Evolutionary conservation across 441 rosid species (phyloP).

Genomic region (Pelargonium myrrhifolium): DNA sequence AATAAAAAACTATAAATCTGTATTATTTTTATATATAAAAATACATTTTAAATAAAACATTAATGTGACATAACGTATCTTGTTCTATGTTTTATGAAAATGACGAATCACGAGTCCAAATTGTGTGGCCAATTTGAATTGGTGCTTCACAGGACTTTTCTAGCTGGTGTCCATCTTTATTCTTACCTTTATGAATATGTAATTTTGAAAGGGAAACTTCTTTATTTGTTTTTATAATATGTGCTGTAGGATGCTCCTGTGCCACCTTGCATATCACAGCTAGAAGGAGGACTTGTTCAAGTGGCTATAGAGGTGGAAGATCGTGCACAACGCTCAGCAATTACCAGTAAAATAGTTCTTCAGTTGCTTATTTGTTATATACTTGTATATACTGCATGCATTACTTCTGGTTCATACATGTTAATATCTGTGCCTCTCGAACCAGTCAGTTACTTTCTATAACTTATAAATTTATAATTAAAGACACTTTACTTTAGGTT

Average conservation of each 20-base stretch:
- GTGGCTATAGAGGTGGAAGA: slow-evolving; percentile 99
- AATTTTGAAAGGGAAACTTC: not conserved
- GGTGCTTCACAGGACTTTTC: no score
- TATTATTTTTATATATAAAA: no score
- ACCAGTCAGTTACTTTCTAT: not conserved
- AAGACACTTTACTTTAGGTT: no score
- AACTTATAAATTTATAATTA: no score
- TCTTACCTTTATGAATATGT: not conserved
- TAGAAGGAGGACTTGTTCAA: slow-evolving; percentile 95
- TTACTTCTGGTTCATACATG: not conserved
- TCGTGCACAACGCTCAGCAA: slow-evolving; percentile 96
- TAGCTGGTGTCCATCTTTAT: not conserved
- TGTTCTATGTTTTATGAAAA: no score
- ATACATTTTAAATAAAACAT: no score
- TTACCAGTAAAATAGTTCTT: slow-evolving; percentile 52
- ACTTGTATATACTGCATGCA: not conserved
- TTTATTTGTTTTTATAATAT: slow-evolving; percentile 15
- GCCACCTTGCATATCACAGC: slow-evolving; percentile 94
- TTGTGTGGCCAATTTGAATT: no score
- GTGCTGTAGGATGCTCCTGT: slow-evolving; percentile 84
- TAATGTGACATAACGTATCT: no score
- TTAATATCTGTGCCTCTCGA: not conserved
- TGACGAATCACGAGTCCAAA: no score
- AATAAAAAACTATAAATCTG: no score
- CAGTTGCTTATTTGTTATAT: slow-evolving; percentile 6